Percentiles rank a stretch among this genome's conserved stretches.
phyloP scores from a whole-genome alignment of 768 basidiomycete species.

The Cystobasidium tubakii region DNA sequence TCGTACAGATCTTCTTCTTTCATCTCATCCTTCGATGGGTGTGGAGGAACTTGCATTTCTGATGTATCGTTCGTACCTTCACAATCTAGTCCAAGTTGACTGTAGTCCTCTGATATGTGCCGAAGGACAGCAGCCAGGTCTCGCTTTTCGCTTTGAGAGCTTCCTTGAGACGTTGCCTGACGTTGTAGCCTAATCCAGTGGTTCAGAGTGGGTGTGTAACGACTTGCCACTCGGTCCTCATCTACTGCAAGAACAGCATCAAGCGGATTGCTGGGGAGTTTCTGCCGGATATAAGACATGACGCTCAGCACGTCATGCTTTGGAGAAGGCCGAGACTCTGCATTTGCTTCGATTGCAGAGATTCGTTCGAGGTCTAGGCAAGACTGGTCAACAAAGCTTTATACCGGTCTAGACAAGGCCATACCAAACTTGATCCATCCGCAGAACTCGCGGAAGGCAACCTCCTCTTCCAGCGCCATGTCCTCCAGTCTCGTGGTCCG shows the following conservation, averaged over 20 bases:
- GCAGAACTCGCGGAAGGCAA: slow-evolving; percentile 43
- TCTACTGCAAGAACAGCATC: slow-evolving; percentile 1
- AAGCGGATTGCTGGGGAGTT: slow-evolving; percentile 9
- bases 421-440: slow-evolving; percentile 45
- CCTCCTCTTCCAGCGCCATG: slow-evolving; percentile 42
- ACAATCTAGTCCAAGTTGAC: neutral
- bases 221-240: neutral
- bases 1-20: neutral
- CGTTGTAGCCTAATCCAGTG: neutral
- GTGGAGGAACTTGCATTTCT: too few species aligned
- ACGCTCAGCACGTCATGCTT: slow-evolving; percentile 32
- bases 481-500: slow-evolving; percentile 28
- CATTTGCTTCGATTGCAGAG: slow-evolving; percentile 36
- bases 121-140: neutral
- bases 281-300: slow-evolving; percentile 11
- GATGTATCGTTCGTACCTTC: neutral
- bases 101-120: neutral
- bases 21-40: neutral
- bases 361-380: slow-evolving; percentile 42
- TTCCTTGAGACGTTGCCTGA: neutral
- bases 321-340: slow-evolving; percentile 2
- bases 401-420: slow-evolving; percentile 1
- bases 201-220: neutral
- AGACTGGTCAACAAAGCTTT: neutral
- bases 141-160: neutral